A percentile compares a stretch with the other conserved stretches of the same genome.
phyloP scores from a whole-genome alignment of 2,329 filamentous ascomycete species.

The Trichoderma sp. region DNA sequence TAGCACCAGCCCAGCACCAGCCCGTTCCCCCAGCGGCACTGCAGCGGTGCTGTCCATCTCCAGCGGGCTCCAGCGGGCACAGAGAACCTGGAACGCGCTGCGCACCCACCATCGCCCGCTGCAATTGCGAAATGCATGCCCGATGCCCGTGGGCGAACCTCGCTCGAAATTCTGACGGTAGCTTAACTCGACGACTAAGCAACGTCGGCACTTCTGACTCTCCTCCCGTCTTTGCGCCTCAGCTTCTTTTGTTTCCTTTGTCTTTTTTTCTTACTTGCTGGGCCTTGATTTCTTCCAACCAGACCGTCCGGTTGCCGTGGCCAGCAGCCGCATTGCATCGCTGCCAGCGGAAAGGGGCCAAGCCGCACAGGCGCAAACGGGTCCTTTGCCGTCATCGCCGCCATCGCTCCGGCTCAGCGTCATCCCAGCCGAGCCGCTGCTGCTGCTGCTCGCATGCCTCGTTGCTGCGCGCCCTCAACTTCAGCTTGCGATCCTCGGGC shows the following conservation, averaged over 20 bases:
- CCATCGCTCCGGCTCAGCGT: not conserved
- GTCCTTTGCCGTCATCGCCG: constrained; percentile 8
- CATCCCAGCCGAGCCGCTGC: constrained; percentile 26
- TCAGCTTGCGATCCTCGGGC: constrained; percentile 18
- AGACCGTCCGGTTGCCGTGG: not conserved
- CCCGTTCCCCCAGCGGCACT: not conserved
- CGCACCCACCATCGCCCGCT: not conserved
- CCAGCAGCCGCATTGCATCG: constrained; percentile 5
- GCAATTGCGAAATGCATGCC: not conserved
- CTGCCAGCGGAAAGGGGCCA: constrained; percentile 4
- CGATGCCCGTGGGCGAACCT: not conserved
- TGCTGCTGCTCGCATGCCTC: constrained; percentile 36
- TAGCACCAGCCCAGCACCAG: not conserved
- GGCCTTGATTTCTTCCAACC: not conserved
- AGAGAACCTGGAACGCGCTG: not conserved
- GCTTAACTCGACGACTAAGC: constrained; percentile 20
- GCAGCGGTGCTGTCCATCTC: not conserved
- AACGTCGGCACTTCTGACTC: not conserved
- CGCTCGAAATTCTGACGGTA: not conserved
- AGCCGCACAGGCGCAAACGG: not conserved
- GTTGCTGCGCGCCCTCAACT: constrained; percentile 37
- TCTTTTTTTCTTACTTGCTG: constrained; percentile 8
- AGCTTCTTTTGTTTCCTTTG: not conserved
- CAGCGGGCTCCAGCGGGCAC: not conserved
- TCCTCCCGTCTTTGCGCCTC: constrained; percentile 20